Base-by-base conservation (phyloP, 1,284 basidiomycete genomes). In the Calocybe gambosa region DNA sequence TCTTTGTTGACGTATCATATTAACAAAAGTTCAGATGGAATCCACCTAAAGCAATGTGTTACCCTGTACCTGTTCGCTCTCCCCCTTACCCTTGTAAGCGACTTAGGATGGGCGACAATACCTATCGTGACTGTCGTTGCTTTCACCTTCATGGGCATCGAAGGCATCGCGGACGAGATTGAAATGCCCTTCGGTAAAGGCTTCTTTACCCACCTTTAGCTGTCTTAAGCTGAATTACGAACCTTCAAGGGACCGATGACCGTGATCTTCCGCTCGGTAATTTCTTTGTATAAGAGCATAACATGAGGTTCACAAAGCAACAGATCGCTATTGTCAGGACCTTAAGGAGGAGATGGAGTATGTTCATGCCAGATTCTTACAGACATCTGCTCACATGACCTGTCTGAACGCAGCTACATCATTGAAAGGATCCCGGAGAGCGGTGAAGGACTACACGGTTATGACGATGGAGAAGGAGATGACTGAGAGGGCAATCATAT, bases 1-100 rank as follows among this genome's bases (percentile, higher is more conserved):
- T 18, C 10, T 35, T 2, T 29, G 20, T n/a, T 19, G 21, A 25
- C 21, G 3, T 29, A 2, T 2, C 13, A 9, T 39, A 42, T 39
- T 19, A 45, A 12, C 31, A 47, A 31, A 2, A 23, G 29, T 28
- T 45, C 53, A 85, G 82, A 88, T 55, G 78, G 86, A 34, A 89
- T 94, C 52, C 93, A 95, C 64, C 72, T 95, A 58, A 95, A 95
- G 65, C 93, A 95, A 79, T 89, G 86, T 52, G 86, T 93, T n/a
- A 85, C 85, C 1, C 67, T 93, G 1, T 93, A 93, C 66, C 77
- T 94, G 9, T 92, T 92, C 60, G 80, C 87, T 35, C 73, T 94
- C 15, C 92, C 92, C 1, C 81, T 93, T 56, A 89, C 87, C 4
- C 75, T 94, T 23, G 78, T 92, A 39, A 75, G 78, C 45, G 85